Evolutionary conservation across 768 basidiomycete species (phyloP).

Genomic region (Fomitopsis serialis): DNA sequence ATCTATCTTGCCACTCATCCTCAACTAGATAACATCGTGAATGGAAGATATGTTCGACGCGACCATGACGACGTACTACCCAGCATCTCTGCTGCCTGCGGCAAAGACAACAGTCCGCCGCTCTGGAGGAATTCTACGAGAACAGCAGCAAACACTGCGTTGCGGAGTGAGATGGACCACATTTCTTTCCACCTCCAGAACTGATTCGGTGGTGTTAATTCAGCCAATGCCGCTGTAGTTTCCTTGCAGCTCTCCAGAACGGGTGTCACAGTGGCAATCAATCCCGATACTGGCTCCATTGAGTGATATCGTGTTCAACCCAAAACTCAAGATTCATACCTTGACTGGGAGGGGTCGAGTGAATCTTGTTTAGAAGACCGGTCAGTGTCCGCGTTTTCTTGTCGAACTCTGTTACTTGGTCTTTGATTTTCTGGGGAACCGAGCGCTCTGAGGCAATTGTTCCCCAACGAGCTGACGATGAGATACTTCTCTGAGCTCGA

Average conservation of each 20-base stretch:
- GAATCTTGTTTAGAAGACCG: conserved; percentile 76
- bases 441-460: neutral
- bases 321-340: conserved; percentile 34
- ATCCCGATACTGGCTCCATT: conserved; percentile 43
- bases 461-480: neutral
- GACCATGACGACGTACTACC: conserved; percentile 49
- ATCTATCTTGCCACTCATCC: conserved; percentile 63
- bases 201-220: conserved; percentile 61
- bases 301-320: no score
- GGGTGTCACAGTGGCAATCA: conserved; percentile 54
- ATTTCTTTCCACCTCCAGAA: conserved; percentile 85
- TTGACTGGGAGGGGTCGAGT: conserved; percentile 59
- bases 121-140: conserved; percentile 59
- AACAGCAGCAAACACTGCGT: conserved; percentile 59
- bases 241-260: conserved; percentile 50
- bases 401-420: conserved; percentile 68
- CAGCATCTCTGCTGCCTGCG: conserved; percentile 45
- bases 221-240: conserved; percentile 45
- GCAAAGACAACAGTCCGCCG: conserved; percentile 54
- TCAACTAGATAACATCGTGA: conserved; percentile 40
- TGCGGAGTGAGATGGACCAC: conserved; percentile 69
- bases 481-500: conserved; percentile 59
- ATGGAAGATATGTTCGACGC: neutral
- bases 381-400: conserved; percentile 67
- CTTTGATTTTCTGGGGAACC: conserved; percentile 65